Conservation (phyloP, 1,139 yeast genomes). For the Candida albicans region DNA sequence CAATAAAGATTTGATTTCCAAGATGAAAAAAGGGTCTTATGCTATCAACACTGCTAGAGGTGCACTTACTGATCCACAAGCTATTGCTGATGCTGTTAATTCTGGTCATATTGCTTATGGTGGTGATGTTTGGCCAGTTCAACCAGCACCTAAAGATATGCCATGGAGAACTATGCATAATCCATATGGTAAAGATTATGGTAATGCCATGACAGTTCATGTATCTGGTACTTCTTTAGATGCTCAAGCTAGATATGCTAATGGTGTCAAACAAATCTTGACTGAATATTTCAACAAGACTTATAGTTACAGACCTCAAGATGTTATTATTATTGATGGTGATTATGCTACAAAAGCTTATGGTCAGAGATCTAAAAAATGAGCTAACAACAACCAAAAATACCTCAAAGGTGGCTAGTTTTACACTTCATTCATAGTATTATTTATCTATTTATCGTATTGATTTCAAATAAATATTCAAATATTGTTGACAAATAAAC, state of each 20-base stretch:
- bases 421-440: too few species aligned
- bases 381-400: too few species aligned
- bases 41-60: slow-evolving; percentile 85
- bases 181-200: slow-evolving; percentile 55
- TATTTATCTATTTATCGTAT: too few species aligned
- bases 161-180: slow-evolving; percentile 76
- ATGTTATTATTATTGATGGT: slow-evolving; percentile 71
- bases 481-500: too few species aligned
- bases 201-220: slow-evolving; percentile 87
- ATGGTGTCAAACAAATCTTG: slow-evolving; percentile 67
- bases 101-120: slow-evolving; percentile 74
- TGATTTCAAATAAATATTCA: too few species aligned
- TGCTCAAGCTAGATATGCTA: slow-evolving; percentile 74
- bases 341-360: slow-evolving; percentile 71
- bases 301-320: slow-evolving; percentile 69
- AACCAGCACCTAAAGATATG: slow-evolving; percentile 75
- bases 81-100: slow-evolving; percentile 70
- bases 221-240: slow-evolving; percentile 78
- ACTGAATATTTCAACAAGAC: slow-evolving; percentile 61
- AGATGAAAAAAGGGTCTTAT: slow-evolving; percentile 77
- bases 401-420: too few species aligned
- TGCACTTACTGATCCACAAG: slow-evolving; percentile 71
- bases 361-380: slow-evolving; percentile 12
- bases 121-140: slow-evolving; percentile 83
- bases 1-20: slow-evolving; percentile 64